Evolutionary conservation across 2,329 filamentous ascomycete genomes (phyloP).

Genomic region (Diatrype stigma): DNA sequence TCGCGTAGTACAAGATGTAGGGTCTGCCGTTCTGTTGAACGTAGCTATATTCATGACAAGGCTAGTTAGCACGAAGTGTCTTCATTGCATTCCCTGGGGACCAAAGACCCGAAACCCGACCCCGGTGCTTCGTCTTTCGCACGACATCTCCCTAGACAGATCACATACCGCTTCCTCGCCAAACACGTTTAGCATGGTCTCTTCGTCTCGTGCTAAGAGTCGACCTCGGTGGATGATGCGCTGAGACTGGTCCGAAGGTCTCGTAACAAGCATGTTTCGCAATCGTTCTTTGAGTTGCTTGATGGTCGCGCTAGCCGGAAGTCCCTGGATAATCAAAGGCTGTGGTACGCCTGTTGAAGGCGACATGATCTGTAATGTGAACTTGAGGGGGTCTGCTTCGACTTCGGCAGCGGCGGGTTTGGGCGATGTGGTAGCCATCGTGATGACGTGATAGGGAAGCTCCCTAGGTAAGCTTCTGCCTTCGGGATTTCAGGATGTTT

Average conservation of each 20-base stretch:
- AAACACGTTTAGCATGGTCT: slow-evolving; percentile 54
- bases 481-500: neutral
- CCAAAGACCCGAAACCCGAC: neutral
- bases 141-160: neutral
- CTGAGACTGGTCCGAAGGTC: slow-evolving; percentile 51
- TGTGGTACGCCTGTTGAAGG: slow-evolving; percentile 51
- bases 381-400: slow-evolving; percentile 28
- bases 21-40: slow-evolving; percentile 21
- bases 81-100: neutral
- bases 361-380: slow-evolving; percentile 57
- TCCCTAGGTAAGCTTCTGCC: neutral
- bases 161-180: slow-evolving; percentile 48
- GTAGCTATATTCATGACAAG: slow-evolving; percentile 19
- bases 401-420: slow-evolving; percentile 21
- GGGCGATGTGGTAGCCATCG: slow-evolving; percentile 37
- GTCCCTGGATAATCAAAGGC: slow-evolving; percentile 44
- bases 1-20: slow-evolving; percentile 32
- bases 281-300: slow-evolving; percentile 56
- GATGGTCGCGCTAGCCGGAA: slow-evolving; percentile 49
- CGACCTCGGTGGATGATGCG: slow-evolving; percentile 59
- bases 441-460: slow-evolving; percentile 9
- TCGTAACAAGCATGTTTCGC: slow-evolving; percentile 44
- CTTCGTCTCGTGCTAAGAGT: slow-evolving; percentile 48
- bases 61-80: slow-evolving; percentile 7
- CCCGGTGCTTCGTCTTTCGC: neutral